phyloP scores from a whole-genome alignment of 2,329 filamentous ascomycete species.

The Lasiodiplodia theobromae region DNA sequence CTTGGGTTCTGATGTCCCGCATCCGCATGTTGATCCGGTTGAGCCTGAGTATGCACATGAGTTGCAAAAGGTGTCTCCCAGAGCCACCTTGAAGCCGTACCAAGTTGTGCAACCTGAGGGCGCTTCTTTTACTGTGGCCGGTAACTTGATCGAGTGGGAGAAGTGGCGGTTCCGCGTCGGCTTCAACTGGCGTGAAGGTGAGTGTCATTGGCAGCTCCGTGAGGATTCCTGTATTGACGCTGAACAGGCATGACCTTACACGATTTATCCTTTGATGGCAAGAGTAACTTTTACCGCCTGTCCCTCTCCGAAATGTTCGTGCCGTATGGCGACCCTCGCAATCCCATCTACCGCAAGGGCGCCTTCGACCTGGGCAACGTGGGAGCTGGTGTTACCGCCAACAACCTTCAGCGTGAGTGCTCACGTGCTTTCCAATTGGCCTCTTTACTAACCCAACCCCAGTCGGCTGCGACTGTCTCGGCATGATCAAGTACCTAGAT shows the following conservation, averaged over 20 bases:
- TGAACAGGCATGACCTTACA: slow-evolving; percentile 62
- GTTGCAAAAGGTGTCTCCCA: no score
- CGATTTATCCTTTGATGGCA: slow-evolving; percentile 71
- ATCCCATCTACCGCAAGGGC: slow-evolving; percentile 72
- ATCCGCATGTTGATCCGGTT: no score
- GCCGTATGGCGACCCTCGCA: slow-evolving; percentile 44
- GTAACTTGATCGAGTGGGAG: slow-evolving; percentile 55
- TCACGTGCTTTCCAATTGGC: no score
- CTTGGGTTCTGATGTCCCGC: no score
- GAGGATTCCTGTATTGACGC: no score
- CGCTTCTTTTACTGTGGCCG: slow-evolving; percentile 66
- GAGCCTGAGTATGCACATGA: no score
- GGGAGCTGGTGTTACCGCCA: slow-evolving; percentile 70
- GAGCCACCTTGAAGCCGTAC: slow-evolving; percentile 64
- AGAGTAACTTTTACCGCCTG: slow-evolving; percentile 71
- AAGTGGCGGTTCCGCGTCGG: slow-evolving; percentile 53
- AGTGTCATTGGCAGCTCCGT: no score
- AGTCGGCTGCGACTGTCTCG: slow-evolving; percentile 72
- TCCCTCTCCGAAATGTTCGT: slow-evolving; percentile 70
- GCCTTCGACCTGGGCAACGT: slow-evolving; percentile 77
- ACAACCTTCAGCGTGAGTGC: slow-evolving; percentile 62
- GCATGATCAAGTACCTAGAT: slow-evolving; percentile 72
- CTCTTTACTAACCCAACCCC: no score
- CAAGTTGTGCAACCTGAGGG: slow-evolving; percentile 76
- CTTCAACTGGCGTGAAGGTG: slow-evolving; percentile 61